phyloP scores from a whole-genome alignment of 192 early-diverging fungal species.

The Coemansia guatemalensis region DNA sequence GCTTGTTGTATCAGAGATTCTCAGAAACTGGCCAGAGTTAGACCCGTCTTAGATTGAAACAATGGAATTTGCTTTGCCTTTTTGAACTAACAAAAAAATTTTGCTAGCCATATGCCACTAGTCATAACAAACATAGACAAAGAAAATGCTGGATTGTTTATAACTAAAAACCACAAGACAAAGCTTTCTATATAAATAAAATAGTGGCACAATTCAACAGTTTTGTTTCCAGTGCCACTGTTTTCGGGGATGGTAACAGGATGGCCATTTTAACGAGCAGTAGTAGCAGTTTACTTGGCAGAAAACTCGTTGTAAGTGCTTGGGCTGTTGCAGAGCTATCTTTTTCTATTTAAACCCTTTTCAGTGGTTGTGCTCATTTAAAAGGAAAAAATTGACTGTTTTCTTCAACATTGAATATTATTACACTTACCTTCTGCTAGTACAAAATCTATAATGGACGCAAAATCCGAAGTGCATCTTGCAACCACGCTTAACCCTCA shows the following conservation, averaged over 20 bases:
- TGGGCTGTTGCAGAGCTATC: not conserved
- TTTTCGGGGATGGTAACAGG: not conserved
- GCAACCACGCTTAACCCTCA: not conserved
- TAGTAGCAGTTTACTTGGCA: not conserved
- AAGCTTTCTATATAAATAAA: not conserved
- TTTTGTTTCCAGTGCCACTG: not conserved
- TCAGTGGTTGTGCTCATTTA: too few species aligned
- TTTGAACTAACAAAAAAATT: not conserved
- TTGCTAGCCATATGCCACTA: not conserved
- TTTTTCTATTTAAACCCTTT: not conserved
- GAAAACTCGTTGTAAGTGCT: not conserved
- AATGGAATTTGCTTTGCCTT: not conserved
- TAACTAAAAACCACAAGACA: not conserved
- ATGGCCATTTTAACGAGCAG: not conserved
- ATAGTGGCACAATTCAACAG: not conserved
- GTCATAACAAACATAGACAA: not conserved
- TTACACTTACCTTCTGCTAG: not conserved
- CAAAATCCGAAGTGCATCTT: not conserved
- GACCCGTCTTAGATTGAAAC: not conserved
- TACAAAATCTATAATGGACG: not conserved
- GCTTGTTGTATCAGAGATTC: slow-evolving; percentile 14
- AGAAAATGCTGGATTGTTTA: not conserved
- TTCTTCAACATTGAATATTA: not conserved
- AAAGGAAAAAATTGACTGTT: not conserved
- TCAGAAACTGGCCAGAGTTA: slow-evolving; percentile 21